phyloP scores from a whole-genome alignment of 805 yeast species.

The Saturnispora hagleri region DNA sequence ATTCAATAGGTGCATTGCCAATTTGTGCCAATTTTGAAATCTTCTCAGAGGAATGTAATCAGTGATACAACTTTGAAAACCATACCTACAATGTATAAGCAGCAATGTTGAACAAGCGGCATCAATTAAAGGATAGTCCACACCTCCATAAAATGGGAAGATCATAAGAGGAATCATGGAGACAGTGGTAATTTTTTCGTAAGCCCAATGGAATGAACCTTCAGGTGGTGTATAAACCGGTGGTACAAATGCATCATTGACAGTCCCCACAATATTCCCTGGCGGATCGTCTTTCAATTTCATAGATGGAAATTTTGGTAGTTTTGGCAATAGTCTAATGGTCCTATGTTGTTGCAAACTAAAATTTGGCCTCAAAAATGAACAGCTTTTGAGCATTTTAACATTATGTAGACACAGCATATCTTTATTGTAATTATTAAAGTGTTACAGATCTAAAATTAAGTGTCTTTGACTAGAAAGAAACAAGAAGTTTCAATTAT shows the following conservation, averaged over 20 bases:
- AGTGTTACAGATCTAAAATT: background rate
- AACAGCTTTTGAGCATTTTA: background rate
- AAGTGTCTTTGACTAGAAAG: background rate
- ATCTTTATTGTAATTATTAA: background rate
- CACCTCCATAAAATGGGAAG: constrained; percentile 70
- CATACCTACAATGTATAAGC: constrained; percentile 74
- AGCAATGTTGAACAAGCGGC: constrained; percentile 56
- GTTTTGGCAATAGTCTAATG: constrained; percentile 18
- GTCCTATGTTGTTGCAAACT: constrained; percentile 6
- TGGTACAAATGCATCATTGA: constrained; percentile 73
- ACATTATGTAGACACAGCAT: background rate
- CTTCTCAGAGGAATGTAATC: constrained; percentile 88
- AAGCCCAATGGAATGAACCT: constrained; percentile 92
- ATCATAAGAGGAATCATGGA: constrained; percentile 70
- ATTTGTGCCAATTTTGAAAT: constrained; percentile 66
- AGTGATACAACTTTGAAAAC: constrained; percentile 82
- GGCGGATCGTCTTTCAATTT: constrained; percentile 73
- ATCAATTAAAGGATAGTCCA: constrained; percentile 62
- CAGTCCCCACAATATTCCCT: constrained; percentile 86
- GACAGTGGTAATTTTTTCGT: constrained; percentile 64
- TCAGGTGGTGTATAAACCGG: constrained; percentile 58
- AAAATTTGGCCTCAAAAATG: background rate
- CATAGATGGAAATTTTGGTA: constrained; percentile 23
- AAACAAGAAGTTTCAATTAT: background rate
- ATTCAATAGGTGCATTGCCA: constrained; percentile 58